Base-by-base conservation (phyloP, 163 green algal species). In the Trebouxia gelatinosa region DNA sequence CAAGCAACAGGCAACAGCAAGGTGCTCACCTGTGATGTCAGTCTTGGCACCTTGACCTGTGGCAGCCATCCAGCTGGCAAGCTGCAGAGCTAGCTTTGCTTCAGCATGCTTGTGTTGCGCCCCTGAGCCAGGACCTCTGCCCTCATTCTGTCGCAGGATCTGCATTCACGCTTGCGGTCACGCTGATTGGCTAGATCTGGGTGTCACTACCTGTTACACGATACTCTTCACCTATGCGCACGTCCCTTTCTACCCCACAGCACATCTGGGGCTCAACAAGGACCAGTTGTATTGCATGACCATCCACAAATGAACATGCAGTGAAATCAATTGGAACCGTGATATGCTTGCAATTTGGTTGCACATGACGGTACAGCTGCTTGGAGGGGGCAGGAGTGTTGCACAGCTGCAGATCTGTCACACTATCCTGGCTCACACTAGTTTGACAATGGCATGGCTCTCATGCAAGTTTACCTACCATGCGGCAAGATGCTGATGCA, bases 31-130 rank as follows among this genome's bases (percentile, higher is more conserved):
- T 62, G 32, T 80, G 37, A 96, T 83, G 21, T 96, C 91, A 23
- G 86, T 85, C 61, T 89, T 86, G 61, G 86, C 80, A n/a, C 91
- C 92, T 84, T 97, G 91, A 11, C 91, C 92, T 5, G 91, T 94
- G 11, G 87, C 81, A 6, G 89, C 90, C 76, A 87, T 90, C 95
- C 94, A 98, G 54, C 86, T 81, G 6, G 93, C 92, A 37, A 98
- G 87, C 83, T 93, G 89, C 59, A 98, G 80, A 31, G 88, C 31
- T 65, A 87, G 81, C 74, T 84, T 61, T 6, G 68, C 79, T 32
- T 80, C 71, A 39, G 48, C 81, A 9, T 32, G 43, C 70, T 71
- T 76, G 9, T 61, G 48, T 6, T 59, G 23, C 3, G 64, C 3
- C 6, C 50, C n/a, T 13, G 21, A n/a, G 6, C 39, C 21, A 67